These are phyloP conservation scores for Pseudoperonospora humuli DNA, from an alignment of 352 stramenopile species.

Conservation along the genomic window DNA sequence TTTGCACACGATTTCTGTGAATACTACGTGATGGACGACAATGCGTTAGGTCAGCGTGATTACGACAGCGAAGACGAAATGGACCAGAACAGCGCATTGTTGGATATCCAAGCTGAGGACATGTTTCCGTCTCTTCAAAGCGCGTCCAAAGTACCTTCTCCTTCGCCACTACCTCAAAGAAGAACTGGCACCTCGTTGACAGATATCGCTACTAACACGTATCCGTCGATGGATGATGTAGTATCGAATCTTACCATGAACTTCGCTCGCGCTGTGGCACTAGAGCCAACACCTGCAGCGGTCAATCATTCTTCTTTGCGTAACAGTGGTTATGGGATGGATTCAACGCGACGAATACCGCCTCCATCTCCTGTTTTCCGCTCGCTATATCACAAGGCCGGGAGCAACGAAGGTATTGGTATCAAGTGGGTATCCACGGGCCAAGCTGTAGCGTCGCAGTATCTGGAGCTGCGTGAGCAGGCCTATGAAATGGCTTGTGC, in stretches of 20 bases:
- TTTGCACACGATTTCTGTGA: slow-evolving; percentile 80
- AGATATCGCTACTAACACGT: slow-evolving; percentile 6
- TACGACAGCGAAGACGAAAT: slow-evolving; percentile 78
- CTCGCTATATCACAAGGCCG: slow-evolving; percentile 51
- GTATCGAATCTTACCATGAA: slow-evolving; percentile 51
- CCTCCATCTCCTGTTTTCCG: slow-evolving; percentile 20
- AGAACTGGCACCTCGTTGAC: slow-evolving; percentile 2
- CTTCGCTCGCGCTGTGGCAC: slow-evolving; percentile 68
- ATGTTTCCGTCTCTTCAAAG: slow-evolving; percentile 73
- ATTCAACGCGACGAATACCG: slow-evolving; percentile 12
- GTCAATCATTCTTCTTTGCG: neutral
- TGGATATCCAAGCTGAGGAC: slow-evolving; percentile 66
- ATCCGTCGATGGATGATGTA: slow-evolving; percentile 18
- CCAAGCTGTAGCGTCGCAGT: slow-evolving; percentile 49
- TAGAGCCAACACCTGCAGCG: slow-evolving; percentile 27
- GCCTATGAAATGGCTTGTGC: slow-evolving; percentile 75
- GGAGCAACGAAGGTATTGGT: slow-evolving; percentile 26
- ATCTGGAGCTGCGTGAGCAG: slow-evolving; percentile 64
- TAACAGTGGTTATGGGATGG: slow-evolving; percentile 12
- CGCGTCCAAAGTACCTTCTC: slow-evolving; percentile 7
- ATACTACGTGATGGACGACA: slow-evolving; percentile 55
- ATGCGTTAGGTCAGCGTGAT: slow-evolving; percentile 32
- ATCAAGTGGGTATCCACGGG: slow-evolving; percentile 64
- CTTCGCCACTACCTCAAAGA: slow-evolving; percentile 3
- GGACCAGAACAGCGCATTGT: slow-evolving; percentile 26